phyloP scores from a whole-genome alignment of 164 flowering plant genomes.

The Macadamia tetraphylla region DNA sequence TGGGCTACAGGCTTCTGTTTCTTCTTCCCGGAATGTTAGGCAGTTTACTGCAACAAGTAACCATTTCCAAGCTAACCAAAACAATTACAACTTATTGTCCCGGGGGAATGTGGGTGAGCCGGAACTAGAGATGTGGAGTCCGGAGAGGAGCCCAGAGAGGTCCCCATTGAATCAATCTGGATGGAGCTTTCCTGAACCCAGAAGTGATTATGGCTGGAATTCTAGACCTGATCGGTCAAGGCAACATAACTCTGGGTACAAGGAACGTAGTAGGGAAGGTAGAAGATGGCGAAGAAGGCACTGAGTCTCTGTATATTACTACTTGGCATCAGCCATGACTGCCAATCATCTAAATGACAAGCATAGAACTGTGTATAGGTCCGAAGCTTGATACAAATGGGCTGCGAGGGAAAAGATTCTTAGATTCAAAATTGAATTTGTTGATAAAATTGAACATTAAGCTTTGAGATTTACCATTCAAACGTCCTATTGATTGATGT shows the following conservation, averaged over 20 bases:
- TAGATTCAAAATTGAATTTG: too few species aligned
- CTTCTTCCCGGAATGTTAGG: conserved; percentile 16
- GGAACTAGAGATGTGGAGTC: conserved; percentile 57
- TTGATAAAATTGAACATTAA: too few species aligned
- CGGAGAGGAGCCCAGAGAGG: conserved; percentile 43
- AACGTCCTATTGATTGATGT: too few species aligned
- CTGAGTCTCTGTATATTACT: conserved; percentile 2
- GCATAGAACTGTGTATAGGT: not conserved
- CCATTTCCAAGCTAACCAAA: conserved; percentile 23
- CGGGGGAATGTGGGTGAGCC: conserved; percentile 26
- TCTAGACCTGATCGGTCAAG: conserved; percentile 34
- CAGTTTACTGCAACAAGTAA: conserved; percentile 19
- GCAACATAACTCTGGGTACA: conserved; percentile 24
- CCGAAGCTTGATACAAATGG: not conserved
- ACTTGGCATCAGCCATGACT: too few species aligned
- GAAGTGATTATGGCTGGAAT: conserved; percentile 20
- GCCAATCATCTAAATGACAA: not conserved
- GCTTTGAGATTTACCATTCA: too few species aligned
- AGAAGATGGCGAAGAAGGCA: conserved; percentile 32
- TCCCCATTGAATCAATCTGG: conserved; percentile 17
- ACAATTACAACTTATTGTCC: conserved; percentile 17
- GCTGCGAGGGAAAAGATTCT: too few species aligned
- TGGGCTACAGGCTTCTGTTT: not conserved
- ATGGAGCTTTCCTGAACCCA: conserved; percentile 16
- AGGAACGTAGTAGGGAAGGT: conserved; percentile 24